These are phyloP conservation scores for Oryza brachyantha DNA, from an alignment of 176 grass and related monocot genomes.

Conservation along the genomic window DNA sequence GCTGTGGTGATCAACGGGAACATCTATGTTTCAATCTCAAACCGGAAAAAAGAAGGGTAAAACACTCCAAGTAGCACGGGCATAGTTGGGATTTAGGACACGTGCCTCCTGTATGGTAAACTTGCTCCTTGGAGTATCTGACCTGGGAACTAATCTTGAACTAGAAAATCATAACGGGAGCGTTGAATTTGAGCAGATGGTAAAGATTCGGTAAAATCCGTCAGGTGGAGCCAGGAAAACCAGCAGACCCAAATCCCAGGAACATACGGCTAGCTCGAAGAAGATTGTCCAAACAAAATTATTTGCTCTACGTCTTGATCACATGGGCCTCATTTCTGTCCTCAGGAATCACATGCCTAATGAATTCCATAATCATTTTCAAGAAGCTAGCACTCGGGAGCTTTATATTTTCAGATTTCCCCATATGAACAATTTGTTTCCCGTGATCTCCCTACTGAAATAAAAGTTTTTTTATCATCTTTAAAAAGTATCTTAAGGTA, in stretches of 20 bases:
- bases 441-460: not conserved
- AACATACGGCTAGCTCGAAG: not conserved
- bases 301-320: not conserved
- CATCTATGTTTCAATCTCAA: not conserved
- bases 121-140: not conserved
- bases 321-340: not conserved
- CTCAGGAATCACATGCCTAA: slow-evolving; percentile 16
- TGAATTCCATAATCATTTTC: slow-evolving; percentile 2
- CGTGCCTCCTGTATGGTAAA: not conserved
- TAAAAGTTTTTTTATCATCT: too few relatives aligned
- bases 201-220: not conserved
- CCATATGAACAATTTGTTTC: not conserved
- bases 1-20: too few relatives aligned
- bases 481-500: too few relatives aligned
- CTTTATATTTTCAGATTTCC: not conserved
- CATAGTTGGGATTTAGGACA: not conserved
- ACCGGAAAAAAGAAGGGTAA: not conserved
- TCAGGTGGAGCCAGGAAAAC: not conserved
- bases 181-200: not conserved
- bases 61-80: not conserved
- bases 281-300: not conserved
- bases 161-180: not conserved
- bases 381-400: not conserved
- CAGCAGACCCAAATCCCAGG: not conserved
- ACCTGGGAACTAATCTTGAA: not conserved